Evolutionary conservation across 768 basidiomycete species (phyloP).

Genomic region (Lactarius psammicola): DNA sequence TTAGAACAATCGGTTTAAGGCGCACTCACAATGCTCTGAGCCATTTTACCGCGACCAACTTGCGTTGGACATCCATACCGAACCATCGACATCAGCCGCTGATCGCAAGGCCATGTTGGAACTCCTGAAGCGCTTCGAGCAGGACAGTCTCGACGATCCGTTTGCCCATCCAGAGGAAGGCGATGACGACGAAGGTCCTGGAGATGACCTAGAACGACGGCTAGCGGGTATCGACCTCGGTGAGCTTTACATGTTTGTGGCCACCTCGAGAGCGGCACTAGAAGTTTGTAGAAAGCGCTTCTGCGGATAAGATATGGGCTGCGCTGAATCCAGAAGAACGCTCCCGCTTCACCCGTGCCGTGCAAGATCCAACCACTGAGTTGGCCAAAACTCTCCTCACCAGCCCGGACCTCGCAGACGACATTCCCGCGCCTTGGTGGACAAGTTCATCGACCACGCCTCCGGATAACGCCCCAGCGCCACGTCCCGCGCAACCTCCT

Average conservation of each 20-base stretch:
- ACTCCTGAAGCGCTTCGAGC: constrained; percentile 69
- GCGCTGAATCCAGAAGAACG: constrained; percentile 60
- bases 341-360: constrained; percentile 53
- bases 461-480: neutral
- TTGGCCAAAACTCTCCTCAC: constrained; percentile 58
- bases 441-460: neutral
- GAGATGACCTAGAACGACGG: constrained; percentile 41
- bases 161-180: constrained; percentile 37
- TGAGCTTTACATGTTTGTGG: constrained; percentile 34
- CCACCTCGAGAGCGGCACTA: neutral
- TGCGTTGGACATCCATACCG: constrained; percentile 56
- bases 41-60: constrained; percentile 77
- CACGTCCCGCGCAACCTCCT: constrained; percentile 42
- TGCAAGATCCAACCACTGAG: constrained; percentile 62
- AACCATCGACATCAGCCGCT: constrained; percentile 51
- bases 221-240: constrained; percentile 63
- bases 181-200: constrained; percentile 34
- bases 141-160: constrained; percentile 48
- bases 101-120: constrained; percentile 69
- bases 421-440: constrained; percentile 75
- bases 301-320: constrained; percentile 58
- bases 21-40: constrained; percentile 76
- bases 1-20: constrained; percentile 34
- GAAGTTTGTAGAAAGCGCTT: constrained; percentile 46
- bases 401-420: constrained; percentile 52